Conservation (phyloP, 129 eudicot genomes). For the Flaveria brownii region DNA sequence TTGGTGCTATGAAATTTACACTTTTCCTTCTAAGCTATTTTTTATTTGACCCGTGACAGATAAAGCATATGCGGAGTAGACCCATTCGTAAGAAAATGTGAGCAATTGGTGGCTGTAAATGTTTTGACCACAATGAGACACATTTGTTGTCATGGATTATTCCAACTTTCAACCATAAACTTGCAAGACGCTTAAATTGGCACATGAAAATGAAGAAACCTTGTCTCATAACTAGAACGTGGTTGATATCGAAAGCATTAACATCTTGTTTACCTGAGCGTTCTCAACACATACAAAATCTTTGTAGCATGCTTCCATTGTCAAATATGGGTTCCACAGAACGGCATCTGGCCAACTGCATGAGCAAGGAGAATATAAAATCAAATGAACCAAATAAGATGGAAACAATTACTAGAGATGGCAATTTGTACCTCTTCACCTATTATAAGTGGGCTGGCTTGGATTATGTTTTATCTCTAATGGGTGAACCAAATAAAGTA, state of each 20-base stretch:
- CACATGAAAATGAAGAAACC: not conserved
- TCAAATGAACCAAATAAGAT: slow-evolving; percentile 17
- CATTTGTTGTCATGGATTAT: no score
- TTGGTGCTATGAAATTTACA: not conserved
- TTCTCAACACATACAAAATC: slow-evolving; percentile 98
- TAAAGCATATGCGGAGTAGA: not conserved
- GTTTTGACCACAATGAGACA: no score
- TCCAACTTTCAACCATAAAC: no score
- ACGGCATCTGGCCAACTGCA: slow-evolving; percentile 95
- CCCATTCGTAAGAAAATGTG: no score
- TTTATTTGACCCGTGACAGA: not conserved
- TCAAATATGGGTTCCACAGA: slow-evolving; percentile 90
- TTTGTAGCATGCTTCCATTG: slow-evolving; percentile 92
- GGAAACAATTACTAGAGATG: not conserved
- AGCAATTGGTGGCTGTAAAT: no score
- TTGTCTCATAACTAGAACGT: slow-evolving; percentile 6
- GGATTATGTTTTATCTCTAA: not conserved
- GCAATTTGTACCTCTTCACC: not conserved
- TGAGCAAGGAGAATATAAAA: slow-evolving; percentile 13
- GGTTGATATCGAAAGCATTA: not conserved
- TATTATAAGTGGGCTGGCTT: not conserved
- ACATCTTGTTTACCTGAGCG: slow-evolving; percentile 62
- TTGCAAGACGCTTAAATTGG: not conserved
- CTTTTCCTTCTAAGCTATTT: not conserved
- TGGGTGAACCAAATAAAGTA: not conserved